Evolutionary conservation across 495 filamentous ascomycete genomes (phyloP).

Genomic region (Hypoxylon fuscum): DNA sequence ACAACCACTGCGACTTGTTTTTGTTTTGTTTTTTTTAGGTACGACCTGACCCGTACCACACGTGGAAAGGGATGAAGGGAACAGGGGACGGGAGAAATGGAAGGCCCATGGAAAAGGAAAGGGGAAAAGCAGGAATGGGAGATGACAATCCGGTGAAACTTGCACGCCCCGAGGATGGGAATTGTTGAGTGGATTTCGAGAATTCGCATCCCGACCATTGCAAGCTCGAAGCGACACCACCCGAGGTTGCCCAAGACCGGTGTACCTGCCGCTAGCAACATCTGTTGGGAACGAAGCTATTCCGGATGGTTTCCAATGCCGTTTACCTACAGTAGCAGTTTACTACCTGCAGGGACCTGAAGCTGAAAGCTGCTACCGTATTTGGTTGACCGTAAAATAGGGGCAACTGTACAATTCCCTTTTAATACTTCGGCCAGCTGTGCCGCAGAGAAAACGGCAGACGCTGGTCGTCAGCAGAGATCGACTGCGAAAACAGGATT

Average conservation of each 20-base stretch:
- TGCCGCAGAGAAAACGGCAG: not conserved
- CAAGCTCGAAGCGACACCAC: no score
- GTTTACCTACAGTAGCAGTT: no score
- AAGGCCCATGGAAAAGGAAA: not conserved
- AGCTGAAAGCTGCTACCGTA: not conserved
- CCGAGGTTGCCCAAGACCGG: not conserved
- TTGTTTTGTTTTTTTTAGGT: no score
- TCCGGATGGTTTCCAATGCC: no score
- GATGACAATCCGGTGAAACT: slow-evolving; percentile 32
- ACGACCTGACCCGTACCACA: not conserved
- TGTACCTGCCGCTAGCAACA: not conserved
- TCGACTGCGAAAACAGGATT: slow-evolving; percentile 31
- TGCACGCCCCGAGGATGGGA: slow-evolving; percentile 28
- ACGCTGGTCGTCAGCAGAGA: no score
- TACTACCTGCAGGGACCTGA: slow-evolving; percentile 6
- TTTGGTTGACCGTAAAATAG: not conserved
- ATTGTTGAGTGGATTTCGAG: not conserved
- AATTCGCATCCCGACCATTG: slow-evolving; percentile 14
- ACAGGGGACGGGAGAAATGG: not conserved
- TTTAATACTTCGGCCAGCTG: not conserved
- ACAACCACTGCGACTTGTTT: not conserved
- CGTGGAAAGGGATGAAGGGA: not conserved
- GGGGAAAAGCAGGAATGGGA: not conserved
- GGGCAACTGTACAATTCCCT: not conserved
- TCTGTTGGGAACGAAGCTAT: no score